Evolutionary conservation across 805 yeast species (phyloP).

Genomic region (Sugiyamaella mastotermitis): DNA sequence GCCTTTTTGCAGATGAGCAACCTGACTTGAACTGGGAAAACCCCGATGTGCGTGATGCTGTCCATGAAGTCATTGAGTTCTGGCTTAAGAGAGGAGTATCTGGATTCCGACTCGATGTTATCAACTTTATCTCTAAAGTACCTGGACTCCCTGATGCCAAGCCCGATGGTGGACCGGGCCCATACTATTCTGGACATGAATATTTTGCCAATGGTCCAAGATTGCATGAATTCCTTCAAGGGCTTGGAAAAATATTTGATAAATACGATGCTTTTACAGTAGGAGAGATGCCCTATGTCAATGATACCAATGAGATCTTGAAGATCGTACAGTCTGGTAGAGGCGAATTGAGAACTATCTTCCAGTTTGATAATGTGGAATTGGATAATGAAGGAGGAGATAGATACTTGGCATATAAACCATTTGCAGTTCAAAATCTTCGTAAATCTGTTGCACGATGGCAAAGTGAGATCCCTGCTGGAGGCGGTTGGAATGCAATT

Average conservation of each 20-base stretch:
- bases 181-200: conserved; percentile 36
- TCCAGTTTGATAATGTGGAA: conserved; percentile 20
- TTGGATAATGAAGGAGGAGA: conserved; percentile 4
- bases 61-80: conserved; percentile 40
- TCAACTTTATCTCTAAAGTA: conserved; percentile 47
- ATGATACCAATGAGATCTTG: conserved; percentile 20
- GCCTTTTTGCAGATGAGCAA: conserved; percentile 47
- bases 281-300: conserved; percentile 46
- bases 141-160: conserved; percentile 42
- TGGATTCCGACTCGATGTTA: conserved; percentile 54
- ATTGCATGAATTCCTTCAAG: conserved; percentile 53
- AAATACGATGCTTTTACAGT: conserved; percentile 50
- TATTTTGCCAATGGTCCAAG: conserved; percentile 44
- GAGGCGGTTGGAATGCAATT: conserved; percentile 47
- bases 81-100: conserved; percentile 52
- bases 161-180: conserved; percentile 35
- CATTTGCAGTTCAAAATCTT: conserved; percentile 7
- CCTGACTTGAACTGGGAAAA: conserved; percentile 63
- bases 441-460: conserved; percentile 4
- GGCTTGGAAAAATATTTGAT: conserved; percentile 38
- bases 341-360: conserved; percentile 24
- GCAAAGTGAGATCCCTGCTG: conserved; percentile 10
- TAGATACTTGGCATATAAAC: too few relatives aligned
- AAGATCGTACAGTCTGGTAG: too few relatives aligned
- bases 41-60: conserved; percentile 32